These are phyloP conservation scores for Dipteronia sinensis DNA, from an alignment of 345 rosid species.

Conservation along the genomic window DNA sequence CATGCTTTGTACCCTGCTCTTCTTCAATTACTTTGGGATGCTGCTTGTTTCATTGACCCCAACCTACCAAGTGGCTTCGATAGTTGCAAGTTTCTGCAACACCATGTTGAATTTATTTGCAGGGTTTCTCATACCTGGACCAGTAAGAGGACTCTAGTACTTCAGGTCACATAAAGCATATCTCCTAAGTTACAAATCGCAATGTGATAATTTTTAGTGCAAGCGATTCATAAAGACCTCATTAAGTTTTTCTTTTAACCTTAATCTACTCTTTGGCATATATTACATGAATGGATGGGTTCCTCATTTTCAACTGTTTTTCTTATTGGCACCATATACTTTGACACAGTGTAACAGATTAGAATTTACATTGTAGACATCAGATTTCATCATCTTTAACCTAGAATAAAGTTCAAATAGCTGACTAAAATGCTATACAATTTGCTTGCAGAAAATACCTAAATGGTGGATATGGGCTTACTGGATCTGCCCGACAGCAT, in stretches of 20 bases:
- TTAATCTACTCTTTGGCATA: not conserved
- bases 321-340: too few relatives aligned
- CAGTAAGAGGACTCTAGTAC: constrained; percentile 30
- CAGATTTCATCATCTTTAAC: not conserved
- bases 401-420: too few relatives aligned
- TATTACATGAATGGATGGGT: not conserved
- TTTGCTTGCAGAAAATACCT: constrained; percentile 37
- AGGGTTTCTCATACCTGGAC: constrained; percentile 52
- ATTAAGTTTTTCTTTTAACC: not conserved
- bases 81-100: constrained; percentile 32
- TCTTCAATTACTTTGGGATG: constrained; percentile 52
- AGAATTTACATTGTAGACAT: too few relatives aligned
- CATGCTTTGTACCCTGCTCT: constrained; percentile 42
- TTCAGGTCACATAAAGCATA: not conserved
- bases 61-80: constrained; percentile 35
- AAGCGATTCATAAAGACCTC: not conserved
- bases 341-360: not conserved
- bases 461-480: constrained; percentile 53
- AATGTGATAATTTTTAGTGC: not conserved
- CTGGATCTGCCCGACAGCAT: constrained; percentile 42
- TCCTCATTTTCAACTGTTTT: not conserved
- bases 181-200: not conserved
- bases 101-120: constrained; percentile 37
- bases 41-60: constrained; percentile 48
- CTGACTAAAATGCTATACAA: not conserved